phyloP scores from a whole-genome alignment of 768 basidiomycete species.

The Kwoniella sp. region DNA sequence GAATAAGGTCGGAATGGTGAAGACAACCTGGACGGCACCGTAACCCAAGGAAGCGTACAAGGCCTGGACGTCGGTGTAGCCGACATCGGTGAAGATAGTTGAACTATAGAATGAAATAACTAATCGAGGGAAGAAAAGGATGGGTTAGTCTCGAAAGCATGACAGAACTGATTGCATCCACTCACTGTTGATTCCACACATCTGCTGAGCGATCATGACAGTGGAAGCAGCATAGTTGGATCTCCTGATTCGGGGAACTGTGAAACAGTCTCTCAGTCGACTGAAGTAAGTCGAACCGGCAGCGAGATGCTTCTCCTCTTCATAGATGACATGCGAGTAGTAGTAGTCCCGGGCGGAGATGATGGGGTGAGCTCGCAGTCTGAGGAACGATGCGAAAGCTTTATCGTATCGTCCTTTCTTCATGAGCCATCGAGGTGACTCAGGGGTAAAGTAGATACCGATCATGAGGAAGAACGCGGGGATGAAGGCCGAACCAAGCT shows the following conservation, averaged over 20 bases:
- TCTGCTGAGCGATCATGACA: slow-evolving; percentile 58
- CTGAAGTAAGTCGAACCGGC: slow-evolving; percentile 52
- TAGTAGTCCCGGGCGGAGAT: slow-evolving; percentile 59
- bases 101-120: slow-evolving; percentile 59
- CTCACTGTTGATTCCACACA: slow-evolving; percentile 49
- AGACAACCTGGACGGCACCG: slow-evolving; percentile 51
- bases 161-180: too few species aligned
- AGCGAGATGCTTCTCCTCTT: slow-evolving; percentile 52
- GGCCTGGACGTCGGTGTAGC: slow-evolving; percentile 47
- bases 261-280: slow-evolving; percentile 57
- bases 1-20: slow-evolving; percentile 51
- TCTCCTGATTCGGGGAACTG: slow-evolving; percentile 57
- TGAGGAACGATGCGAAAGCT: slow-evolving; percentile 55
- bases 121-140: too few species aligned
- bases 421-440: slow-evolving; percentile 58
- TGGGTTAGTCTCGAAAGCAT: too few species aligned
- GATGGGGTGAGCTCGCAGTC: slow-evolving; percentile 54
- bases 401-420: slow-evolving; percentile 56
- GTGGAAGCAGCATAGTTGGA: slow-evolving; percentile 56
- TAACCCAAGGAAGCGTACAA: slow-evolving; percentile 55
- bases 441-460: slow-evolving; percentile 53
- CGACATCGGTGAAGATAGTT: slow-evolving; percentile 57
- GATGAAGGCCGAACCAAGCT: slow-evolving; percentile 57
- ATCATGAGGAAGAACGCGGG: slow-evolving; percentile 42
- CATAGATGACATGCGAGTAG: slow-evolving; percentile 56